Conservation (phyloP, 345 rosid species). For the Leavenworthia alabamica region DNA sequence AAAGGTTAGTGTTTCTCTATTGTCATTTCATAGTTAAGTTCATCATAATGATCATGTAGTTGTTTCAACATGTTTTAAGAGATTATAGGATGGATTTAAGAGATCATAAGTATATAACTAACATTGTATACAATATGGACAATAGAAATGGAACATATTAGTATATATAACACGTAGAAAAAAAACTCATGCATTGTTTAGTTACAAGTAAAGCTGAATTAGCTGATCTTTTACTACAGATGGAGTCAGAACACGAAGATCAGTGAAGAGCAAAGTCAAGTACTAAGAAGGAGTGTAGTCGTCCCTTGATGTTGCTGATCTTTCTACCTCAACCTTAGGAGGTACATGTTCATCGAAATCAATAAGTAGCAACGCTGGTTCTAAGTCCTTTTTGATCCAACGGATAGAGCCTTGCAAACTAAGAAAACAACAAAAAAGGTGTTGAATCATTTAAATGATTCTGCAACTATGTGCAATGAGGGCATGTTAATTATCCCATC, state of each 20-base stretch:
- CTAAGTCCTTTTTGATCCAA: conserved; percentile 89
- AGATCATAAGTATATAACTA: too few species aligned
- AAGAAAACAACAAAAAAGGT: not conserved
- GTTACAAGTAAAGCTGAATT: conserved; percentile 77
- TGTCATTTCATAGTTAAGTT: too few species aligned
- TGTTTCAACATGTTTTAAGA: too few species aligned
- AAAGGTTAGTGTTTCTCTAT: too few species aligned
- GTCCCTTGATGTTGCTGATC: conserved; percentile 76
- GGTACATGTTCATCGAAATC: conserved; percentile 82
- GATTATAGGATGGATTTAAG: too few species aligned
- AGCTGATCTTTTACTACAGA: conserved; percentile 91
- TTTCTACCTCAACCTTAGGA: conserved; percentile 79
- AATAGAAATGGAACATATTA: too few species aligned
- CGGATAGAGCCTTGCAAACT: conserved; percentile 96
- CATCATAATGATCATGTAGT: too few species aligned
- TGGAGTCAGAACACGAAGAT: conserved; percentile 87
- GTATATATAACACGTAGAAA: too few species aligned
- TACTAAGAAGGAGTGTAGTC: conserved; percentile 91
- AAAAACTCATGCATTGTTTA: conserved; percentile 17
- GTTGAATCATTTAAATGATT: conserved; percentile 39
- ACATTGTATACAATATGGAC: too few species aligned
- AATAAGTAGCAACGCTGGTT: conserved; percentile 66
- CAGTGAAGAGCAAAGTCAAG: conserved; percentile 85
- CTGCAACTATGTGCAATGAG: conserved; percentile 63
- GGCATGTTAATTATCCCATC: conserved; percentile 95